A percentile compares a stretch with the other conserved stretches of the same genome.
Evolutionary conservation across 495 filamentous ascomycete genomes (phyloP).

Genomic region (Daldinia childiae): DNA sequence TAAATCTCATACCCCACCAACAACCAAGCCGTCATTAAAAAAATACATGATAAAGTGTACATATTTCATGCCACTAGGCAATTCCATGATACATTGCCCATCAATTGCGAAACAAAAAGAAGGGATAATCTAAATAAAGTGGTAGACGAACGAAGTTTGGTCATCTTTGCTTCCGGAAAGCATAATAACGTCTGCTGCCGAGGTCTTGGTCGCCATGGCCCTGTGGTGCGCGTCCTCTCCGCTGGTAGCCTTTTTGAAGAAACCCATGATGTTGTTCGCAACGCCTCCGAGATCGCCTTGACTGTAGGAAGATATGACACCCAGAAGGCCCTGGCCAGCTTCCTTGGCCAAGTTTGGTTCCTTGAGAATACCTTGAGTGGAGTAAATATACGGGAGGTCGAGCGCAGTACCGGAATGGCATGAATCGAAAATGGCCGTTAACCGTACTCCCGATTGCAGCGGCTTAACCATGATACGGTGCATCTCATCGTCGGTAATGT

Average conservation of each 20-base stretch:
- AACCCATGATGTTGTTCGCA: constrained; percentile 79
- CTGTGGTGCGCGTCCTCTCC: constrained; percentile 84
- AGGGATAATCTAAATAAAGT: constrained; percentile 44
- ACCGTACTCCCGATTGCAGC: constrained; percentile 81
- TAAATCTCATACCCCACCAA: not conserved
- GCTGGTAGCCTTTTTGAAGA: constrained; percentile 91
- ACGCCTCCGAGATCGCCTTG: constrained; percentile 89
- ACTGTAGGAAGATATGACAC: constrained; percentile 88
- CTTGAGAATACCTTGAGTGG: constrained; percentile 93
- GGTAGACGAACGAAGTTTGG: constrained; percentile 84
- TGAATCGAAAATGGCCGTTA: constrained; percentile 99
- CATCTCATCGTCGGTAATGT: constrained; percentile 99
- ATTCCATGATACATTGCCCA: not conserved
- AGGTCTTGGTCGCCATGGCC: constrained; percentile 88
- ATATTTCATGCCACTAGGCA: constrained; percentile 6
- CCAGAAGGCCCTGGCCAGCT: constrained; percentile 90
- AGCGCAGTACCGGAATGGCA: constrained; percentile 97
- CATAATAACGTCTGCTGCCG: constrained; percentile 95
- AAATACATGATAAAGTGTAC: constrained; percentile 12
- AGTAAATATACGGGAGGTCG: constrained; percentile 97
- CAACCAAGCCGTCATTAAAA: constrained; percentile 2
- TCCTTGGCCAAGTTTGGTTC: constrained; percentile 98
- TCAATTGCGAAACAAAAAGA: constrained; percentile 33
- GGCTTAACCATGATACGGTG: constrained; percentile 94
- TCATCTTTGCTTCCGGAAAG: constrained; percentile 96